Evolutionary conservation across 441 rosid species (phyloP).

Genomic region (Biscutella laevigata): DNA sequence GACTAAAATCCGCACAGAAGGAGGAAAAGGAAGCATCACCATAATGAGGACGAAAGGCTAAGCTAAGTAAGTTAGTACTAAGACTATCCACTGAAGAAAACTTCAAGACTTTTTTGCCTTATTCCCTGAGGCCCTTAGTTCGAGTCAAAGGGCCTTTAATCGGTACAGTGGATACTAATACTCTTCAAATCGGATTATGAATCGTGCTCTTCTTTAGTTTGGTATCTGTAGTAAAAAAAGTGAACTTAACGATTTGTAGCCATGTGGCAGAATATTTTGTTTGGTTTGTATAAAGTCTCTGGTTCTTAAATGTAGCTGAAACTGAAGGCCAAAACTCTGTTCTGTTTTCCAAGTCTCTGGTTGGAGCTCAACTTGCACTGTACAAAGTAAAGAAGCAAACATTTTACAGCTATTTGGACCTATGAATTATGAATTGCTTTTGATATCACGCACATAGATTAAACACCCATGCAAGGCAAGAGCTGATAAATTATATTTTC

Average conservation of each 20-base stretch:
- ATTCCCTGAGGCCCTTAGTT: constrained; percentile 22
- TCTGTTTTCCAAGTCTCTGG: neutral
- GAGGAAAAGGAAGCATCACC: constrained; percentile 95
- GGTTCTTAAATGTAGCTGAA: constrained; percentile 3
- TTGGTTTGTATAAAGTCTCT: constrained; percentile 21
- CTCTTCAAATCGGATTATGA: constrained; percentile 2
- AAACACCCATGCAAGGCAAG: too few species aligned
- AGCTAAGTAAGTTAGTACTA: constrained; percentile 5
- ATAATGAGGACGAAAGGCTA: constrained; percentile 90
- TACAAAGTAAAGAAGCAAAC: neutral
- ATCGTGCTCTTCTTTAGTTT: constrained; percentile 18
- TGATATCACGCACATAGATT: too few species aligned
- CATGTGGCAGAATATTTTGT: constrained; percentile 7
- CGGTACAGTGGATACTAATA: constrained; percentile 24
- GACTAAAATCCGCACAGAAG: constrained; percentile 91
- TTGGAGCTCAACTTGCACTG: neutral
- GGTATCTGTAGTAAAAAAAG: constrained; percentile 6
- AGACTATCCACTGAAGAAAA: neutral
- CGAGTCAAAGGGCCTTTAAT: constrained; percentile 13
- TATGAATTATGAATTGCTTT: too few species aligned
- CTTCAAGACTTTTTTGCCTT: constrained; percentile 19
- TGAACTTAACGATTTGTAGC: neutral
- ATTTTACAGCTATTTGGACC: too few species aligned
- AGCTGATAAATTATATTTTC: too few species aligned
- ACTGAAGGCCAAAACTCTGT: neutral